A percentile compares a stretch with the other conserved stretches of the same genome.
These are phyloP conservation scores for Populus nigra DNA, from an alignment of 345 rosid genomes.

Conservation along the genomic window DNA sequence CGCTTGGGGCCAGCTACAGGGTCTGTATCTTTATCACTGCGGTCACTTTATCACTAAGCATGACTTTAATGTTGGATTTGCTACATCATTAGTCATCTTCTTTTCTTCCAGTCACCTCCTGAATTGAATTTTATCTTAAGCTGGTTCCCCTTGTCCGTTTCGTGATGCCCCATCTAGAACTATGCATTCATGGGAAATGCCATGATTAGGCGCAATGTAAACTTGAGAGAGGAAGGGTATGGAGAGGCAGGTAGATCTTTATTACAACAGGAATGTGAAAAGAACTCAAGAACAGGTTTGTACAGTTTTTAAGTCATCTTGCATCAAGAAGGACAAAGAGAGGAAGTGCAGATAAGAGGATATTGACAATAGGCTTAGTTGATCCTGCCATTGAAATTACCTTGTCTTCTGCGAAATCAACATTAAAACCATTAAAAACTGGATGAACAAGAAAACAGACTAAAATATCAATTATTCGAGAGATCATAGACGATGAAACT, in stretches of 20 bases:
- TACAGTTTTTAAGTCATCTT: neutral
- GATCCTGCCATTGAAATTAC: constrained; percentile 30
- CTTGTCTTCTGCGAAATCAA: constrained; percentile 43
- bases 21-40: too few species aligned
- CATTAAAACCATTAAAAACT: neutral
- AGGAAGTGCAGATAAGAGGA: constrained; percentile 20
- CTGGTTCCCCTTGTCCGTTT: neutral
- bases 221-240: neutral
- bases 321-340: neutral
- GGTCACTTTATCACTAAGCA: neutral
- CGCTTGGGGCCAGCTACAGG: neutral
- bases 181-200: neutral
- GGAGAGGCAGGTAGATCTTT: neutral
- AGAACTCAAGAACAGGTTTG: neutral
- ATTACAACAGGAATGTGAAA: neutral
- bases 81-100: neutral
- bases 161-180: neutral
- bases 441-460: neutral
- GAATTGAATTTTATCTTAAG: neutral
- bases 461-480: neutral
- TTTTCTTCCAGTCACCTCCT: neutral
- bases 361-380: neutral
- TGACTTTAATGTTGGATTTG: neutral
- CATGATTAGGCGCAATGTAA: neutral
- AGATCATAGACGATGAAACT: constrained; percentile 16